Percentiles rank a stretch among this genome's conserved stretches.
These are phyloP conservation scores for Postia placenta DNA, from an alignment of 768 basidiomycete species.

Conservation along the genomic window DNA sequence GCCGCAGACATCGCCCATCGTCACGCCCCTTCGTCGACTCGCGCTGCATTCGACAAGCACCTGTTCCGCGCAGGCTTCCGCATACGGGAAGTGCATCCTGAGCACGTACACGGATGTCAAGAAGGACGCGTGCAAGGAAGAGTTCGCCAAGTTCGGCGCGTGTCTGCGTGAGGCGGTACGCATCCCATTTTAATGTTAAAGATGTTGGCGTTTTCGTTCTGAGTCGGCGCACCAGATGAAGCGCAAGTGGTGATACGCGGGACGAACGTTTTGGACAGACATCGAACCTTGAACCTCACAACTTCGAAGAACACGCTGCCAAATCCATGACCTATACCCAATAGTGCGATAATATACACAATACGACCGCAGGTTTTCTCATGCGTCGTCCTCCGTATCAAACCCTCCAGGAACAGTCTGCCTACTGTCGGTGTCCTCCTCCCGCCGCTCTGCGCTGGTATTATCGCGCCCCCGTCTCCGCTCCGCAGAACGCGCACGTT, in stretches of 20 bases:
- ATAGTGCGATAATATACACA: slow-evolving; percentile 2
- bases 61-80: slow-evolving; percentile 63
- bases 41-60: slow-evolving; percentile 70
- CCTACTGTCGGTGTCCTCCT: slow-evolving; percentile 4
- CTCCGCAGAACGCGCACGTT: slow-evolving; percentile 20
- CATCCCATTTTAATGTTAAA: no score
- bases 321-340: slow-evolving; percentile 1
- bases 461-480: no score
- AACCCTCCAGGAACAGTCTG: slow-evolving; percentile 23
- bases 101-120: slow-evolving; percentile 77
- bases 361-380: slow-evolving; percentile 9
- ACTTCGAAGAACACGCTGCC: not conserved
- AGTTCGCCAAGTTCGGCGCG: slow-evolving; percentile 78
- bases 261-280: no score
- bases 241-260: slow-evolving; percentile 45
- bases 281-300: not conserved
- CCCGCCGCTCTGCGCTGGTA: slow-evolving; percentile 2
- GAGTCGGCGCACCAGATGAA: slow-evolving; percentile 36
- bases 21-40: slow-evolving; percentile 52
- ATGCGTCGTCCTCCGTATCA: slow-evolving; percentile 14
- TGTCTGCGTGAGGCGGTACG: slow-evolving; percentile 79
- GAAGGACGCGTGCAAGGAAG: slow-evolving; percentile 77
- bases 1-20: slow-evolving; percentile 23
- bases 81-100: slow-evolving; percentile 87
- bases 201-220: not conserved